Base-by-base conservation (phyloP, 805 yeast species). In the Candida jianshihensis region DNA sequence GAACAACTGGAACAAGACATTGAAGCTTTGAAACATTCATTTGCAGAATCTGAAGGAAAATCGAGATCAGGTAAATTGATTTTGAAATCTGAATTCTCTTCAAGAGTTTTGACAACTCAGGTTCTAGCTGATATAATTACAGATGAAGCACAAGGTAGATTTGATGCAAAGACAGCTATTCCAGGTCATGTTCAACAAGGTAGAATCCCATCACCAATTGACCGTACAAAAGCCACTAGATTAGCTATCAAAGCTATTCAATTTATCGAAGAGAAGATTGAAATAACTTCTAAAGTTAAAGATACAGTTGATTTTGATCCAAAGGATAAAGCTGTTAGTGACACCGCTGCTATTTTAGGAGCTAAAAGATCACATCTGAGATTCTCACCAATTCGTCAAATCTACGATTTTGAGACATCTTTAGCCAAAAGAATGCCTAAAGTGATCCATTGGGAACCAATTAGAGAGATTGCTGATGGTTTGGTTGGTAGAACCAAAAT, bases 141-240 rank as follows among this genome's bases (percentile, higher is more conserved):
- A 40, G 81, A 75, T 46, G 78, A 77, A 42, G 73, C 79, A 20
- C 62, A 70, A 16, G 80, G 81, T 24, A 68, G 75, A 49, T 84
- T 81, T 47, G 90, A 83, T 49, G 77, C 86, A 17, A 78, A 80
- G 57, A 76, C 89, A 6, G 92, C 92, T 11, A 69, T 80, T 37
- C 94, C 94, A 18, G 92, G 94, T 17, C 94, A 83, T 54, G 89
- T 83, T 22, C 92, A 84, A 62, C 94, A 84, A 57, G 94, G 94
- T 54, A 79, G 78, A 35, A 62, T 75, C 21, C 92, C 94, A 38
- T 73, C 86, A 1, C 73, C 89, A 22, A 79, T 81, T 57, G 94
- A 84, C 57, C 68, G 94, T 63, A 77, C 82, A 2, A 68, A 78
- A 50, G 89, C 86, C 6, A 75, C 82, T 4, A 72, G 86, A 54